A percentile compares a stretch with the other conserved stretches of the same genome.
phyloP scores from a whole-genome alignment of 768 basidiomycete species.

The Tricholoma saponaceum region DNA sequence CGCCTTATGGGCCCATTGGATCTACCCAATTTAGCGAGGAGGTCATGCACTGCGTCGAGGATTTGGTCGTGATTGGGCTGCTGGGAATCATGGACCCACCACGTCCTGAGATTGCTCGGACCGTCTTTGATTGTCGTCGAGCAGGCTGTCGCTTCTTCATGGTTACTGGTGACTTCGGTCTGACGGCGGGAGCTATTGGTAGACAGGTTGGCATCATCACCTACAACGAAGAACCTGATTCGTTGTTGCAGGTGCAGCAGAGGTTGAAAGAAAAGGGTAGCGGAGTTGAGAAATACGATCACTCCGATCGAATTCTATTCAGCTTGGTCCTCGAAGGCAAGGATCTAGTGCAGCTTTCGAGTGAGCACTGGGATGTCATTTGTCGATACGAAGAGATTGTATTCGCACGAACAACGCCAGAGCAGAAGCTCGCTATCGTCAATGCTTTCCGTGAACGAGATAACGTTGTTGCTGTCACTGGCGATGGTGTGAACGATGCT shows the following conservation, averaged over 20 bases:
- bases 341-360: conserved; percentile 33
- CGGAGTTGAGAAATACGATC: conserved; percentile 1
- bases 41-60: conserved; percentile 33
- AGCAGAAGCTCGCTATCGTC: conserved; percentile 59
- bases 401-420: conserved; percentile 52
- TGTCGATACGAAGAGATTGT: conserved; percentile 40
- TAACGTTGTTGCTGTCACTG: conserved; percentile 49
- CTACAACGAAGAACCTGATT: conserved; percentile 21
- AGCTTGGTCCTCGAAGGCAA: conserved; percentile 41
- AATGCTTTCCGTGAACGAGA: conserved; percentile 46
- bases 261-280: conserved; percentile 3
- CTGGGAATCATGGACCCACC: conserved; percentile 56
- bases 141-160: conserved; percentile 54
- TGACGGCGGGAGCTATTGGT: conserved; percentile 50
- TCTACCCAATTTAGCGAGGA: conserved; percentile 25
- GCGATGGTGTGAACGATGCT: conserved; percentile 56
- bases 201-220: conserved; percentile 41
- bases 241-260: conserved; percentile 4
- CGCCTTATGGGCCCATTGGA: conserved; percentile 16
- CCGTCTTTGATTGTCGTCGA: conserved; percentile 41
- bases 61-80: conserved; percentile 46
- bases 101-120: conserved; percentile 39
- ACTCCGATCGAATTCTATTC: conserved; percentile 30
- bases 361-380: conserved; percentile 36
- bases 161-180: conserved; percentile 54